phyloP scores from a whole-genome alignment of 108 stramenopile genomes.

The Halocafeteria seosinensis region DNA sequence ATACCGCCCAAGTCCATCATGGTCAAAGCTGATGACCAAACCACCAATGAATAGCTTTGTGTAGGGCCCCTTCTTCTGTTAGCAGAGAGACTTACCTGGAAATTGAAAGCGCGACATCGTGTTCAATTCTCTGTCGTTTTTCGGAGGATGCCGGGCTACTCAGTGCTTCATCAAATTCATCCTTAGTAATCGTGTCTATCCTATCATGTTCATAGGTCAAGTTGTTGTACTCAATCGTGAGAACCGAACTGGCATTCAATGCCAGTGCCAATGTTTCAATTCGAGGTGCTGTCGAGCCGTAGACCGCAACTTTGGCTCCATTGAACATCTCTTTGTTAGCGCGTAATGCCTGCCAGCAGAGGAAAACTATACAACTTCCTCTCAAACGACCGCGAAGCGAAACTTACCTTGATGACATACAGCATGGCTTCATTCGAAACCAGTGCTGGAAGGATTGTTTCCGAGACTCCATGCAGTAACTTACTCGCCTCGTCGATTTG shows the following conservation, averaged over 20 bases:
- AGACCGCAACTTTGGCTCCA: constrained; percentile 9
- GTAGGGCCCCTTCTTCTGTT: not conserved
- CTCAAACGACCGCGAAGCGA: too few relatives aligned
- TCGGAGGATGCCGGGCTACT: too few relatives aligned
- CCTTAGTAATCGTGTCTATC: not conserved
- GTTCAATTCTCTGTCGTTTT: not conserved
- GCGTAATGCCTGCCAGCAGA: too few relatives aligned
- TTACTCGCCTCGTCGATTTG: too few relatives aligned
- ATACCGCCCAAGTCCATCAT: constrained; percentile 31
- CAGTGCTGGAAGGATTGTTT: too few relatives aligned
- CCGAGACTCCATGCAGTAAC: too few relatives aligned
- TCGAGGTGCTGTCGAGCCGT: constrained; percentile 11
- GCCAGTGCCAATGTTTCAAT: constrained; percentile 7
- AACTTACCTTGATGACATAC: too few relatives aligned
- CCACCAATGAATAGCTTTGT: not conserved
- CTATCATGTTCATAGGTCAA: constrained; percentile 7
- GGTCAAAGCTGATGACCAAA: constrained; percentile 7
- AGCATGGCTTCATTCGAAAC: too few relatives aligned
- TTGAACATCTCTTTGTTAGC: not conserved
- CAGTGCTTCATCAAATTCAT: too few relatives aligned
- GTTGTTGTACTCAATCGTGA: constrained; percentile 21
- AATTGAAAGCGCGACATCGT: not conserved
- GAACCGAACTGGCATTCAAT: constrained; percentile 4
- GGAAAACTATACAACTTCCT: too few relatives aligned
- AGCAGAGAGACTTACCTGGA: not conserved